Evolutionary conservation across 2,329 filamentous ascomycete genomes (phyloP), one percentile per base, ranked within the genome.

Genomic region (Penicillium sp.): DNA sequence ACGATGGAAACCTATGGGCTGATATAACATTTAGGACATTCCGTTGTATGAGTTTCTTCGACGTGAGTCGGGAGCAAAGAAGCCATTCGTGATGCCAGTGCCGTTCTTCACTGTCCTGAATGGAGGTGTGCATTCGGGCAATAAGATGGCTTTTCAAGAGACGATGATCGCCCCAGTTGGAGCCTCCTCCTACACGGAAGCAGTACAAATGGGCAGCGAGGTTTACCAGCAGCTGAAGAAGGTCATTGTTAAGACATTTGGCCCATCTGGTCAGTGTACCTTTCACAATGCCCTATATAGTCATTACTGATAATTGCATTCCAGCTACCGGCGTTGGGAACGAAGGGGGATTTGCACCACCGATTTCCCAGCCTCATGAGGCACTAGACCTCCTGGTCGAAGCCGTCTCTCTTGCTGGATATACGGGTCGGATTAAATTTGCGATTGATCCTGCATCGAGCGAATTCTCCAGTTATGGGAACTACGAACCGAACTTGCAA

Each of bases 51-150:
- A 50, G 16, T 50, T 27, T 21, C 34, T 50, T 19, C 47, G 11
- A 19, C 34, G 47, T 29, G 47, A 39, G 16, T 50, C 34, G 29
- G 34, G 34, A 38, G 23, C 11, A 4, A 39, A 50, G 13, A 39
- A 4, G 5, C 47, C 33, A 19, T 39, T 25, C 4, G 76, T 84
- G 43, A 74, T 85, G 45, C 83, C 82, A 40, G 82, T 84, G 44
- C 82, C 83, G 29, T 85, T 81, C 72, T 79, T 81, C 76, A 84
- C 84, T 70, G 81, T 84, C 50, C 75, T 85, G 52, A 85, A 85
- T 72, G 82, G 82, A 66, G 73, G 73, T 9, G 67, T 69, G 21
- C 73, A 75, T 58, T 73, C 71, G 1, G 72, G 72, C 15, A 75
- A 75, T 49, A 57, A 59, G 4, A 73, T 84, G 67, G 81, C 82